These are phyloP conservation scores for Tetragonia tetragonoides DNA, from an alignment of 148 eudicot genomes.

Conservation along the genomic window DNA sequence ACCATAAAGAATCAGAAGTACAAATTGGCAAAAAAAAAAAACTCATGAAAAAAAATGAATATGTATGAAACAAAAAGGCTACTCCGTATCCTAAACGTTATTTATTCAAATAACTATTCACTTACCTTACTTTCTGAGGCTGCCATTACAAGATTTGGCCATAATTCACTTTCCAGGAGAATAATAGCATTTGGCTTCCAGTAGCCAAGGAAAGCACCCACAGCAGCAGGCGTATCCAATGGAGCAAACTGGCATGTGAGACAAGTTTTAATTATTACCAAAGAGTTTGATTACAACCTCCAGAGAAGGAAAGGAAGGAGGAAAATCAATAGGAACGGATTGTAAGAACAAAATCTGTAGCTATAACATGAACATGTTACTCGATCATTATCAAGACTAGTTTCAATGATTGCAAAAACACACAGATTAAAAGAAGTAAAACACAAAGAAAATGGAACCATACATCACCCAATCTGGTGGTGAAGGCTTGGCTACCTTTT, in stretches of 20 bases:
- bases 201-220: constrained; percentile 77
- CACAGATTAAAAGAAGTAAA: not conserved
- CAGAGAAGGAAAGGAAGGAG: not conserved
- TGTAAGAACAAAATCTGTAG: not conserved
- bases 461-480: not conserved
- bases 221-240: constrained; percentile 65
- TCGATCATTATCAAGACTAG: not conserved
- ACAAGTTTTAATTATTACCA: constrained; percentile 6
- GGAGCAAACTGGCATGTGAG: constrained; percentile 80
- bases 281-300: not conserved
- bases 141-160: constrained; percentile 94
- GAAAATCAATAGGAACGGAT: not conserved
- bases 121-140: constrained; percentile 78
- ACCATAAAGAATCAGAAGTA: not conserved
- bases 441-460: not conserved
- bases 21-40: constrained; percentile 1
- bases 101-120: not conserved
- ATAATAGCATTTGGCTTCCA: constrained; percentile 86
- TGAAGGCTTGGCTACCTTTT: not conserved
- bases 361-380: not conserved
- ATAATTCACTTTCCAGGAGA: constrained; percentile 88
- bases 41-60: not conserved
- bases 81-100: not conserved
- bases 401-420: not conserved
- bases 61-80: not conserved